Conservation (phyloP, 2,329 filamentous ascomycete species). For the Aspergillus sp. region DNA sequence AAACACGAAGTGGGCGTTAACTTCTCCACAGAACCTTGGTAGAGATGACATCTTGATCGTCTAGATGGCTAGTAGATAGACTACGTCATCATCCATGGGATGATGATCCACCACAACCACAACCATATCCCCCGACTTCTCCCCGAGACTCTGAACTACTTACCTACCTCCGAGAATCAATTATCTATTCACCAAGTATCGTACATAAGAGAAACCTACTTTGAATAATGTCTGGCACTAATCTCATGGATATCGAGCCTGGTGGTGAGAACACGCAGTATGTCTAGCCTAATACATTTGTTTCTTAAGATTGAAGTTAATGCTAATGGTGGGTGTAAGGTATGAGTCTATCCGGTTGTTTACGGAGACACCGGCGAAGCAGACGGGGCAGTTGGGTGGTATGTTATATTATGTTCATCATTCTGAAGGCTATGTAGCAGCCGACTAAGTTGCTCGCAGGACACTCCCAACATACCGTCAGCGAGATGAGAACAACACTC, state of each 20-base stretch:
- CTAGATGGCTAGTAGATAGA: neutral
- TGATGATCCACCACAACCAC: neutral
- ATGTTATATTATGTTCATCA: no score
- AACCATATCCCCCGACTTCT: neutral
- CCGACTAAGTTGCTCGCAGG: slow-evolving; percentile 14
- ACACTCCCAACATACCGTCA: slow-evolving; percentile 36
- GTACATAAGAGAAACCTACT: neutral
- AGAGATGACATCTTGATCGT: neutral
- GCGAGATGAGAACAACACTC: slow-evolving; percentile 27
- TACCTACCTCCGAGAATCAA: neutral
- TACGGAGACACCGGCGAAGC: slow-evolving; percentile 53
- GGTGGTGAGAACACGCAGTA: slow-evolving; percentile 64
- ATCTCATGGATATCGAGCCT: slow-evolving; percentile 60
- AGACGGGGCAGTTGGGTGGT: slow-evolving; percentile 57
- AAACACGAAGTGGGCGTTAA: neutral
- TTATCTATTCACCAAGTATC: neutral
- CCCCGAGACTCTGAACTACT: neutral
- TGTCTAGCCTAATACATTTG: slow-evolving; percentile 10
- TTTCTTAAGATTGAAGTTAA: no score
- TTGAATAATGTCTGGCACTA: slow-evolving; percentile 49
- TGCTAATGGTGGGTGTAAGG: slow-evolving; percentile 34
- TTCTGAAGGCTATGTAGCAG: no score
- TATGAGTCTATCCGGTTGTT: slow-evolving; percentile 61
- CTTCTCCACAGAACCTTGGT: neutral
- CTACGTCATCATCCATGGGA: neutral